Conservation (phyloP, 2,329 filamentous ascomycete genomes). For the Zymoseptoria tritici region DNA sequence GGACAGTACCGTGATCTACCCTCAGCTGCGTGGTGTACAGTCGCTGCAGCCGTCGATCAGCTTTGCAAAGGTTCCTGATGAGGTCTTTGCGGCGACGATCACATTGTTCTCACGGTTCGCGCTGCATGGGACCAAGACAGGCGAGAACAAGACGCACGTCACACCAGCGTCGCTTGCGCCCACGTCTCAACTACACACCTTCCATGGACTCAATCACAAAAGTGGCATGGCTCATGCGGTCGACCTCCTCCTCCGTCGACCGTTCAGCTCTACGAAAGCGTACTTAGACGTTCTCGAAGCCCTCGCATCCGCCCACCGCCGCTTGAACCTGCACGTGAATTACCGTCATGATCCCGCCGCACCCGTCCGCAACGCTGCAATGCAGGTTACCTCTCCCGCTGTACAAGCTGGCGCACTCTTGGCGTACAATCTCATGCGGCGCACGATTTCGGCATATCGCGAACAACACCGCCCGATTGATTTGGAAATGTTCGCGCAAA, state of each 20-base stretch:
- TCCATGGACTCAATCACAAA: conserved; percentile 1
- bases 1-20: conserved; percentile 5
- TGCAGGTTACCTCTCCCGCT: background rate
- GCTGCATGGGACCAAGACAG: background rate
- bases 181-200: conserved; percentile 4
- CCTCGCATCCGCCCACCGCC: conserved; percentile 2
- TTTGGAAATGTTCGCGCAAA: conserved; percentile 19
- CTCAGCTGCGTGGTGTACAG: conserved; percentile 7
- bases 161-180: background rate
- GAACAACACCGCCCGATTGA: conserved; percentile 28
- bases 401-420: conserved; percentile 13
- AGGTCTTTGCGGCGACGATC: conserved; percentile 5
- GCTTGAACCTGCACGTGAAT: background rate
- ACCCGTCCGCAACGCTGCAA: background rate
- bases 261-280: conserved; percentile 12
- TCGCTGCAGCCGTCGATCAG: background rate
- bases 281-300: conserved; percentile 24
- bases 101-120: conserved; percentile 3
- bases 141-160: background rate
- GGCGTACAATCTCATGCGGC: conserved; percentile 16
- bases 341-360: background rate
- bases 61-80: conserved; percentile 1
- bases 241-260: conserved; percentile 17
- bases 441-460: conserved; percentile 9
- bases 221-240: conserved; percentile 22